A percentile compares a stretch with the other conserved stretches of the same genome.
Conservation (phyloP, 1,284 basidiomycete species). For the Phylloporus sp. region DNA sequence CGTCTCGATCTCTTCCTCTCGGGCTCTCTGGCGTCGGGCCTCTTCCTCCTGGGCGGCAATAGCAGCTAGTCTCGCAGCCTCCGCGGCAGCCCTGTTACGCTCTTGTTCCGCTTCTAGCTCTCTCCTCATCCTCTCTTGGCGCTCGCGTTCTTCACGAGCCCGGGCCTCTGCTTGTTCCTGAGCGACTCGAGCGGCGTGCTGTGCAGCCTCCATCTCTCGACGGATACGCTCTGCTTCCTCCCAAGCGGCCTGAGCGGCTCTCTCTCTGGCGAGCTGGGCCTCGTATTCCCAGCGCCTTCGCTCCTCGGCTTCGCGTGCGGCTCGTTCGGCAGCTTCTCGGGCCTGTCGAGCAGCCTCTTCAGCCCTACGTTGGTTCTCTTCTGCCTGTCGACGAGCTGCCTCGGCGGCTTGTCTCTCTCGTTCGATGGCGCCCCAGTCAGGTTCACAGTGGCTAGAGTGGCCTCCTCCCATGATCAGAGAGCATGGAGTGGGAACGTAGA, state of each 20-base stretch:
- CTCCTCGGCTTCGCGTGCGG: constrained; percentile 33
- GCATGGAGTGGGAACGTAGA: background rate
- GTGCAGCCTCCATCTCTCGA: constrained; percentile 30
- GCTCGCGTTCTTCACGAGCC: constrained; percentile 36
- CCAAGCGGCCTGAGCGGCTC: constrained; percentile 36
- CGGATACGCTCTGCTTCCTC: constrained; percentile 34
- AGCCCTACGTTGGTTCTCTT: constrained; percentile 31
- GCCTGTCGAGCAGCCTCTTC: constrained; percentile 33
- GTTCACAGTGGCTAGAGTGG: constrained; percentile 35
- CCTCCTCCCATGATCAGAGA: constrained; percentile 34
- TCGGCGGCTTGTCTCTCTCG: constrained; percentile 30
- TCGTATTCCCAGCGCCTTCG: constrained; percentile 24
- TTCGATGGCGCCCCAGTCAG: constrained; percentile 38
- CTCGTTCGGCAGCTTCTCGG: constrained; percentile 33
- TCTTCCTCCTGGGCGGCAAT: constrained; percentile 36
- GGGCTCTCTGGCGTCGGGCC: constrained; percentile 28
- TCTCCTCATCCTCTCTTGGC: constrained; percentile 28
- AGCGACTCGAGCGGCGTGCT: constrained; percentile 31
- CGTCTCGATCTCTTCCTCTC: constrained; percentile 34
- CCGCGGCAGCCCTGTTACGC: constrained; percentile 25
- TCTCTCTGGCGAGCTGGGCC: constrained; percentile 28
- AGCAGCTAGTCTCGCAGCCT: constrained; percentile 37
- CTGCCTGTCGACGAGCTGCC: constrained; percentile 31
- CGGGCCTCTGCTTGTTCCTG: constrained; percentile 33
- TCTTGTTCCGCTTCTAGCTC: constrained; percentile 34